Percentiles rank a stretch among this genome's conserved stretches.
phyloP scores from a whole-genome alignment of 2,329 filamentous ascomycete genomes.

The Stemphylium vesicarium region DNA sequence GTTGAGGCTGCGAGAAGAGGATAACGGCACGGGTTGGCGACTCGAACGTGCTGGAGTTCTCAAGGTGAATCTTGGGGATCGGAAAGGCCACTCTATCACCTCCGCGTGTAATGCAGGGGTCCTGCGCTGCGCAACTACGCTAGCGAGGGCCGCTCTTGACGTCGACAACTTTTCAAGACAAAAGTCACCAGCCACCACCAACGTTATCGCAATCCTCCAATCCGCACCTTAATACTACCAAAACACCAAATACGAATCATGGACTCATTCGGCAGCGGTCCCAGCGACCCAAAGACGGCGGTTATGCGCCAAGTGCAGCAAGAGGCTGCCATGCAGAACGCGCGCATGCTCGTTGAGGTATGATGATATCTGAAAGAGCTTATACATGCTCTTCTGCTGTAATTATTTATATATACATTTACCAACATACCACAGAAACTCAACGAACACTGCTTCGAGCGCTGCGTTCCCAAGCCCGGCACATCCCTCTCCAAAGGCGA shows the following conservation, averaged over 20 bases:
- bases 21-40: slow-evolving; percentile 33
- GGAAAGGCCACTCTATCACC: slow-evolving; percentile 25
- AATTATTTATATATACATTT: not conserved
- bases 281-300: slow-evolving; percentile 53
- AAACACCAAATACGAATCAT: slow-evolving; percentile 23
- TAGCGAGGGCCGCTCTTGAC: slow-evolving; percentile 34
- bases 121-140: slow-evolving; percentile 19
- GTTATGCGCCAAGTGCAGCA: slow-evolving; percentile 61
- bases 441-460: slow-evolving; percentile 64
- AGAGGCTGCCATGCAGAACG: slow-evolving; percentile 60
- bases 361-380: not conserved
- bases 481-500: slow-evolving; percentile 58
- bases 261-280: slow-evolving; percentile 44
- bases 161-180: slow-evolving; percentile 37
- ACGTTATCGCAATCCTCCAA: not conserved
- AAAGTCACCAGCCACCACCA: slow-evolving; percentile 1
- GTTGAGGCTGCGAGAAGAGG: slow-evolving; percentile 31
- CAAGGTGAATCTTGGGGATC: slow-evolving; percentile 14
- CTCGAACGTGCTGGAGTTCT: slow-evolving; percentile 31
- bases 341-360: slow-evolving; percentile 56
- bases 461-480: slow-evolving; percentile 60
- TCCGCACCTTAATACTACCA: not conserved
- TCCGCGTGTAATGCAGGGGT: slow-evolving; percentile 38
- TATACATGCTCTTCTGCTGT: not conserved
- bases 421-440: slow-evolving; percentile 48